These are phyloP conservation scores for Exophiala bonariae DNA, from an alignment of 2,329 filamentous ascomycete species.

Conservation along the genomic window DNA sequence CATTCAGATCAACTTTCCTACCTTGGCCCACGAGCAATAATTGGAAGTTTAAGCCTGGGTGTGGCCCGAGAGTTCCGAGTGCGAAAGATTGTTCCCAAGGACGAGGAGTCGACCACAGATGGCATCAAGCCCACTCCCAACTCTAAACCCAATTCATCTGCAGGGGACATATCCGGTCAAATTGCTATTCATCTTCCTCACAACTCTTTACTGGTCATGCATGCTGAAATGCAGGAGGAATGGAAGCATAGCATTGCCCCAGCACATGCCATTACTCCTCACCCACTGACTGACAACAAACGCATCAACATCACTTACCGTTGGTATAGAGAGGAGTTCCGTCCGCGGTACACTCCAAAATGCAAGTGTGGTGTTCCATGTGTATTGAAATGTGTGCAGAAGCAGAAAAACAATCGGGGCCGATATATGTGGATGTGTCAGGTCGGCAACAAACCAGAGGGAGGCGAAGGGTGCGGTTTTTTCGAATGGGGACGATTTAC, in stretches of 20 bases:
- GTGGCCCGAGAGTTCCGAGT: constrained; percentile 94
- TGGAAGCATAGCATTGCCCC: constrained; percentile 91
- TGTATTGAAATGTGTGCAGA: constrained; percentile 75
- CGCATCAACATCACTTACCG: constrained; percentile 95
- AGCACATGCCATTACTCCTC: constrained; percentile 74
- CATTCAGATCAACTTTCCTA: constrained; percentile 94
- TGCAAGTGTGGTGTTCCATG: constrained; percentile 73
- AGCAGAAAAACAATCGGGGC: constrained; percentile 72
- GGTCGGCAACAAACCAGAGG: constrained; percentile 48
- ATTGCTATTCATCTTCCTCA: constrained; percentile 92
- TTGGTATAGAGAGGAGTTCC: constrained; percentile 74
- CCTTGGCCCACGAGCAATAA: constrained; percentile 81
- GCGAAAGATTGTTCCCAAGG: constrained; percentile 68
- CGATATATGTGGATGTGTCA: constrained; percentile 95
- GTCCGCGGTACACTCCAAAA: constrained; percentile 73
- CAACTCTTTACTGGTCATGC: constrained; percentile 92
- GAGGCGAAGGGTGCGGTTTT: constrained; percentile 64
- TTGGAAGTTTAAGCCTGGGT: constrained; percentile 85
- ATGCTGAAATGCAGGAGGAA: constrained; percentile 95
- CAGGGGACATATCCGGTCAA: constrained; percentile 71
- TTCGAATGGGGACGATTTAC: constrained; percentile 88
- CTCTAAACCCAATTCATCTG: constrained; percentile 13
- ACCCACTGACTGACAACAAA: constrained; percentile 75
- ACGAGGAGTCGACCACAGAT: constrained; percentile 34
- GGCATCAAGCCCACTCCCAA: constrained; percentile 18